A percentile compares a stretch with the other conserved stretches of the same genome.
phyloP scores from a whole-genome alignment of 129 eudicot genomes.

The Arctium lappa region DNA sequence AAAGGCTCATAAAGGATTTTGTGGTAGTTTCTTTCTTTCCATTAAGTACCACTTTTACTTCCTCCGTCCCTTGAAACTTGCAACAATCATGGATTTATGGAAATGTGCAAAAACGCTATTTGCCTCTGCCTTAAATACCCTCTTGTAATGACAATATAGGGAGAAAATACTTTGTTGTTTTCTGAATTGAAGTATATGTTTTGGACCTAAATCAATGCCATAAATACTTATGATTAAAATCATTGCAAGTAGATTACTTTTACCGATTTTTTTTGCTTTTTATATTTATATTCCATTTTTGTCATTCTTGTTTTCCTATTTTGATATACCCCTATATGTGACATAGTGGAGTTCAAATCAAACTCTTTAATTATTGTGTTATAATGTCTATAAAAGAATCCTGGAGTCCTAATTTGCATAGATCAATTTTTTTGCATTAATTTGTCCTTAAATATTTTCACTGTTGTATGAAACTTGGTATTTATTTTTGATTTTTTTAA shows the following conservation, averaged over 20 bases:
- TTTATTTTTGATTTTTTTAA: too few relatives aligned
- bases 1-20: not conserved
- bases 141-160: not conserved
- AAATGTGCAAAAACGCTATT: not conserved
- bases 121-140: not conserved
- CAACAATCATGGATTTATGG: not conserved
- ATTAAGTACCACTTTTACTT: not conserved
- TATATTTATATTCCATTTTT: not conserved
- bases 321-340: too few relatives aligned
- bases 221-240: not conserved
- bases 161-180: not conserved
- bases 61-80: too few relatives aligned
- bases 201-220: not conserved
- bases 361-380: not conserved
- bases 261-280: not conserved
- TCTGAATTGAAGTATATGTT: not conserved
- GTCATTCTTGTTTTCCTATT: not conserved
- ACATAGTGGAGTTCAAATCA: not conserved
- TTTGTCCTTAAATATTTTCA: too few relatives aligned
- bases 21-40: not conserved
- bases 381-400: not conserved
- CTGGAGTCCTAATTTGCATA: not conserved
- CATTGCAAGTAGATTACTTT: not conserved
- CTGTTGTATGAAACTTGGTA: not conserved
- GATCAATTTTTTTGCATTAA: not conserved